Conservation (phyloP, 2,329 filamentous ascomycete species). For the Rosellinia necatrix region DNA sequence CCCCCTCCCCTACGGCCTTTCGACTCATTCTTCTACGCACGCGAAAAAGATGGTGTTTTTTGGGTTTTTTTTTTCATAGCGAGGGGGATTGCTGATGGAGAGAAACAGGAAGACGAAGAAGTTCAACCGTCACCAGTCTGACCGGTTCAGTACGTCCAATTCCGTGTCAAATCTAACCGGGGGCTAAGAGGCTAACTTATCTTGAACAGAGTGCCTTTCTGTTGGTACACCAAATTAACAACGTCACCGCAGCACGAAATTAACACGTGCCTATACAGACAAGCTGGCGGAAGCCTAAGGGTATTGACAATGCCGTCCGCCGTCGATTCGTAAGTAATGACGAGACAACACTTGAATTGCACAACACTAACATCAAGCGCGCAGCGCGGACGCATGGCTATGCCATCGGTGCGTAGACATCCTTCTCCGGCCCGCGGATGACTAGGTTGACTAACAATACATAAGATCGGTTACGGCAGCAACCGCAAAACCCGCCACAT, state of each 20-base stretch:
- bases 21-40: background rate
- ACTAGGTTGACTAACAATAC: constrained; percentile 26
- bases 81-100: constrained; percentile 46
- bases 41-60: background rate
- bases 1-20: too few species aligned
- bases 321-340: constrained; percentile 71
- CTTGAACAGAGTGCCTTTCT: constrained; percentile 27
- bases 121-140: constrained; percentile 97
- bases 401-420: constrained; percentile 91
- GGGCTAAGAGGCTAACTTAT: constrained; percentile 9
- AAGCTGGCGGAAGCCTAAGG: constrained; percentile 98
- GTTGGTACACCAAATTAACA: constrained; percentile 18
- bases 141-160: constrained; percentile 89
- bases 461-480: constrained; percentile 94
- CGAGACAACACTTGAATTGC: background rate
- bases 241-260: background rate
- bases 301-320: constrained; percentile 98
- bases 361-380: constrained; percentile 11
- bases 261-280: constrained; percentile 19
- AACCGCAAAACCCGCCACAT: constrained; percentile 99
- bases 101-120: constrained; percentile 67
- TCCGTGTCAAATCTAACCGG: background rate
- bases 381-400: constrained; percentile 81
- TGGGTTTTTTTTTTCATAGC: too few species aligned
- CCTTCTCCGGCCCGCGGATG: background rate